Percentiles rank a stretch among this genome's conserved stretches.
Evolutionary conservation across 164 flowering plant genomes (phyloP).

Genomic region (Chimonanthus salicifolius): DNA sequence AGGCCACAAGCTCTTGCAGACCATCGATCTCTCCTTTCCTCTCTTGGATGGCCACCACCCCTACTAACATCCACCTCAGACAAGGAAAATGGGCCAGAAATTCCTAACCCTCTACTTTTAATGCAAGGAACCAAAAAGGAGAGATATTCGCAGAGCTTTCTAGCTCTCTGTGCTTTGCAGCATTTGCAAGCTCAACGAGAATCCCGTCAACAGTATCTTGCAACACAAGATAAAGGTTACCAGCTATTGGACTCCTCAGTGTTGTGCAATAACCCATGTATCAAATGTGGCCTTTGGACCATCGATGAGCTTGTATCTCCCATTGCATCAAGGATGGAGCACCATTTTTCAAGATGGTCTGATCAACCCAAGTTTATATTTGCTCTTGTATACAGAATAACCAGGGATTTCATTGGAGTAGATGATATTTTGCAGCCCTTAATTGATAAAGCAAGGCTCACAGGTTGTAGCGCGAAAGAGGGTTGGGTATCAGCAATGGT

Average conservation of each 20-base stretch:
- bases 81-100: constrained; percentile 16
- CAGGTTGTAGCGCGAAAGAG: constrained; percentile 53
- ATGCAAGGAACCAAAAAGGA: constrained; percentile 41
- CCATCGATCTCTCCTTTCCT: constrained; percentile 49
- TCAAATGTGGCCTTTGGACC: constrained; percentile 39
- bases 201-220: constrained; percentile 19
- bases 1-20: constrained; percentile 55
- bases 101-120: constrained; percentile 48
- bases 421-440: constrained; percentile 68
- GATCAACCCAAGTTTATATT: constrained; percentile 59
- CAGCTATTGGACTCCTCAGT: not conserved
- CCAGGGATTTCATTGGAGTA: constrained; percentile 36
- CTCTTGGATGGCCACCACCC: constrained; percentile 74
- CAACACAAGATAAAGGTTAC: constrained; percentile 16
- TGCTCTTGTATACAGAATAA: constrained; percentile 54
- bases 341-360: constrained; percentile 55
- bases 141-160: constrained; percentile 45
- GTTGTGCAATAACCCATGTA: not conserved
- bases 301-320: constrained; percentile 62
- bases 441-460: constrained; percentile 52
- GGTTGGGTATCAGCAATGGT: constrained; percentile 71
- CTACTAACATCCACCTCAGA: constrained; percentile 30
- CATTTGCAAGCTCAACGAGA: constrained; percentile 45
- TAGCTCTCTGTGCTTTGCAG: constrained; percentile 60
- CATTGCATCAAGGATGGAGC: constrained; percentile 47